Conservation (phyloP, 2,329 filamentous ascomycete genomes). For the Verticillium longisporum region DNA sequence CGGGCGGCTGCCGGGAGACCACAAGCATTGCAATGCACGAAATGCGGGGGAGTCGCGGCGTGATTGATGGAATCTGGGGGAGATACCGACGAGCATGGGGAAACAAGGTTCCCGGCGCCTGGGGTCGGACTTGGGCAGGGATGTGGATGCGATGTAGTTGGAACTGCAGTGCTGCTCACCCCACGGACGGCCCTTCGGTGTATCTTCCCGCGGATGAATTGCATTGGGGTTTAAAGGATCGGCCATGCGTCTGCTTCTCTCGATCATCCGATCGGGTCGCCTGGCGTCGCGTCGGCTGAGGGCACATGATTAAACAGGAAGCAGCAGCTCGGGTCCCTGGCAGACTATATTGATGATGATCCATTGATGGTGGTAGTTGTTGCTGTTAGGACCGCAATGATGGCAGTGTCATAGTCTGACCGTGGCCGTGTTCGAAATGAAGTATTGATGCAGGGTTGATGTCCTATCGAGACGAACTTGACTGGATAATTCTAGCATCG, state of each 20-base stretch:
- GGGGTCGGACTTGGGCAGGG: background rate
- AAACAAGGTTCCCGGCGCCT: background rate
- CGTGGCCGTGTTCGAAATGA: too few relatives aligned
- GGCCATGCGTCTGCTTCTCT: background rate
- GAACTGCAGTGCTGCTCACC: background rate
- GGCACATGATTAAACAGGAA: background rate
- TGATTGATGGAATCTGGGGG: background rate
- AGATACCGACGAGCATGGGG: background rate
- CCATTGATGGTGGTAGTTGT: too few relatives aligned
- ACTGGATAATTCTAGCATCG: too few relatives aligned
- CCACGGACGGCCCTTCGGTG: background rate
- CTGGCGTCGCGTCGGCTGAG: background rate
- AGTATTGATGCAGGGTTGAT: too few relatives aligned
- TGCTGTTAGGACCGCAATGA: too few relatives aligned
- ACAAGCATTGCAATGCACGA: background rate
- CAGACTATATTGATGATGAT: too few relatives aligned
- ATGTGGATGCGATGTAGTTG: background rate
- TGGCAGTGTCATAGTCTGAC: too few relatives aligned
- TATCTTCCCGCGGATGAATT: background rate
- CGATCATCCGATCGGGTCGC: background rate
- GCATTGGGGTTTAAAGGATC: background rate
- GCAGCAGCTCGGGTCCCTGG: background rate
- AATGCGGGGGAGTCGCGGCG: background rate
- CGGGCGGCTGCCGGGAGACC: background rate
- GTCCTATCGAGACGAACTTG: too few relatives aligned